A percentile compares a stretch with the other conserved stretches of the same genome.
phyloP scores from a whole-genome alignment of 2,329 filamentous ascomycete species.

The Penicillium sp. region DNA sequence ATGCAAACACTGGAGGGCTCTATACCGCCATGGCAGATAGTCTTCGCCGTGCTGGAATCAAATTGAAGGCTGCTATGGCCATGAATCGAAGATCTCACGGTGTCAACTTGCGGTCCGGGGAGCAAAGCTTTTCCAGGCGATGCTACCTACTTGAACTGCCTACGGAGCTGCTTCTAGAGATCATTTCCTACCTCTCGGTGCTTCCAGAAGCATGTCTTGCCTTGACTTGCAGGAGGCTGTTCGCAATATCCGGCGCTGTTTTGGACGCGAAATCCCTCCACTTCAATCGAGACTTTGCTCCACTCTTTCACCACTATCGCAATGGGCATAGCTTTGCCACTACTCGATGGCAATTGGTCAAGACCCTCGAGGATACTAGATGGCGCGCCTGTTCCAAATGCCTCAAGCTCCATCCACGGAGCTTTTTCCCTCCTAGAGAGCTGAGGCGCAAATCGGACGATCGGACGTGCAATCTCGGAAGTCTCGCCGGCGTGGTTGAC shows the following conservation, averaged over 20 bases:
- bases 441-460: conserved; percentile 38
- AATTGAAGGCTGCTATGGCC: conserved; percentile 35
- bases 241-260: conserved; percentile 37
- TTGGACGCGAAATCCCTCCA: conserved; percentile 39
- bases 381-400: conserved; percentile 45
- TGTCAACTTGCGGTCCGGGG: conserved; percentile 20
- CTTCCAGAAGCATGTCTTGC: conserved; percentile 43
- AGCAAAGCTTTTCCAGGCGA: conserved; percentile 24
- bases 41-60: conserved; percentile 36
- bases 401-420: conserved; percentile 44
- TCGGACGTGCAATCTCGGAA: conserved; percentile 41
- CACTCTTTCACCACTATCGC: conserved; percentile 46
- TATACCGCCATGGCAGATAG: conserved; percentile 34
- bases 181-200: conserved; percentile 40
- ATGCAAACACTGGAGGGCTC: conserved; percentile 25
- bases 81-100: conserved; percentile 34
- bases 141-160: conserved; percentile 44
- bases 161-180: conserved; percentile 44
- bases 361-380: conserved; percentile 39
- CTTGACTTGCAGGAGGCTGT: conserved; percentile 45
- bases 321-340: conserved; percentile 43
- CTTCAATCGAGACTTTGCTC: conserved; percentile 46
- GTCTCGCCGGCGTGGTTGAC: conserved; percentile 43
- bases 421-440: conserved; percentile 39
- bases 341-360: conserved; percentile 44